These are phyloP conservation scores for Jatropha curcas DNA, from an alignment of 345 rosid genomes.

Conservation along the genomic window DNA sequence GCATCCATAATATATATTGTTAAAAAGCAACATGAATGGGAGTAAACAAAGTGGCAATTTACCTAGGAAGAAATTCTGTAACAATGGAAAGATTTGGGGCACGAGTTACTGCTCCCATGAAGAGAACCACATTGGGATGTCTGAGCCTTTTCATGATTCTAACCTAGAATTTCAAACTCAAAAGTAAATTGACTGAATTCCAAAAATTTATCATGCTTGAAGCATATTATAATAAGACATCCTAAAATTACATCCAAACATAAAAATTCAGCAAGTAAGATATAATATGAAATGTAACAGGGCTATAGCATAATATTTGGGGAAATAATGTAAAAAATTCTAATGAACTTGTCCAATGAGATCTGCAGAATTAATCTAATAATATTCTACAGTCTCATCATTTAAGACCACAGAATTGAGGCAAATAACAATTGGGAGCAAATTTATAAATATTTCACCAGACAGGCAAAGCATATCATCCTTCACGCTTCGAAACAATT, in stretches of 20 bases:
- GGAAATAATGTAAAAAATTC: background rate
- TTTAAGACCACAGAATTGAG: no score
- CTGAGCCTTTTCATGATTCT: conserved; percentile 78
- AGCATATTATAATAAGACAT: background rate
- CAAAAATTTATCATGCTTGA: background rate
- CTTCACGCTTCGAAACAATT: background rate
- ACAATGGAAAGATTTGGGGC: conserved; percentile 91
- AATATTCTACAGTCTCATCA: no score
- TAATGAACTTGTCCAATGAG: background rate
- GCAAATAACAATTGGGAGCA: background rate
- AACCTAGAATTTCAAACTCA: conserved; percentile 46
- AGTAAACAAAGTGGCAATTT: conserved; percentile 19
- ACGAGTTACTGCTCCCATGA: conserved; percentile 98
- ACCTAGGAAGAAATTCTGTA: conserved; percentile 95
- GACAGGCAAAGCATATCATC: background rate
- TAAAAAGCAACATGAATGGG: conserved; percentile 11
- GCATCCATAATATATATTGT: background rate
- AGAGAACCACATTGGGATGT: conserved; percentile 98
- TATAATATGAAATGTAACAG: background rate
- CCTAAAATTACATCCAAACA: background rate
- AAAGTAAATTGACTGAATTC: conserved; percentile 4
- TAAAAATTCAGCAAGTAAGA: background rate
- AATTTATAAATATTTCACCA: background rate
- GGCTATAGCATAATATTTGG: background rate
- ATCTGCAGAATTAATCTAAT: background rate